Base-by-base conservation (phyloP, 257 asterid genomes). In the Mitragyna speciosa region DNA sequence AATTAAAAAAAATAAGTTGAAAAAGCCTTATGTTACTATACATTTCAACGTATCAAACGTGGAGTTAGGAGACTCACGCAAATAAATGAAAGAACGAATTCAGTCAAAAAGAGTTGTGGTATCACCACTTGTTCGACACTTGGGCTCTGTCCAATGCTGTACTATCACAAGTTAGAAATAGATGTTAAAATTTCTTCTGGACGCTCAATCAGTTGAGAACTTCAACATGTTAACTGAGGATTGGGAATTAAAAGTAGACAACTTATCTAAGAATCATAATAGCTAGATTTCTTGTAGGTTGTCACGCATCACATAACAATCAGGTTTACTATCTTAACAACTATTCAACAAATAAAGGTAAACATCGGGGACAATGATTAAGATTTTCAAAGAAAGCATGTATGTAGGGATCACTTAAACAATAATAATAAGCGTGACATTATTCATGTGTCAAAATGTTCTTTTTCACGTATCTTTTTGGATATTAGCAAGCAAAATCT, bases 381-480 rank as follows among this genome's bases (percentile, higher is more conserved):
- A 22, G 30, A 71, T 61, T 80, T 52, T 48, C 30, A 22, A 66
- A 39, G 70, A 66, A 26, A 80, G 47, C 15, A 66, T 80, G 15
- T 51, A 12, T 65, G 79, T 80, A 49, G 71, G 80, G 83, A 75
- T 80, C 61, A 58, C 12, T 17, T 51, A 41, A 76, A 31, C 75
- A 81, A 76, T 76, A 31, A 81, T 81, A 58, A 68, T 47, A 76
- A 76, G 81, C 81, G 81, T 81, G 81, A 59, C n/a, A 56, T 22
- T 36, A 30, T 72, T 48, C 24, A 8, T 70, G 19, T 8, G 75
- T 43, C 36, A 70, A 71, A 71, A 6, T 61, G 47, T 31, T 39
- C 22, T n/a, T 45, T 70, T 70, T 12, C 33, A 45, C 9, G 36
- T 1, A n/a, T 71, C 76, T 24, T n/a, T 71, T n/a, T 71, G 22